Conservation (phyloP, 495 filamentous ascomycete genomes). For the Trichoderma virens region DNA sequence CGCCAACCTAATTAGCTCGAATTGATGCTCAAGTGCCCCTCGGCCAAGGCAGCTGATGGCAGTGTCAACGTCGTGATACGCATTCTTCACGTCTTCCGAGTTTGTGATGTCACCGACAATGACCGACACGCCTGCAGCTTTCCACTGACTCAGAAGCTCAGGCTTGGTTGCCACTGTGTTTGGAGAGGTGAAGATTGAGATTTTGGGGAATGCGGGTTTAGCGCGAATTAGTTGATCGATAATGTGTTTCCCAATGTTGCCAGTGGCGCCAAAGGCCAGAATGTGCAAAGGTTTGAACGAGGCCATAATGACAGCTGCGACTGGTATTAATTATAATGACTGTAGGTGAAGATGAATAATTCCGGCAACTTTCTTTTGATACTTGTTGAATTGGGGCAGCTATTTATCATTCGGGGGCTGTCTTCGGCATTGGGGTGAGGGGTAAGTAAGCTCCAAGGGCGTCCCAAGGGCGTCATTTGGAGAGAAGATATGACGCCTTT, state of each 20-base stretch:
- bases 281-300: constrained; percentile 22
- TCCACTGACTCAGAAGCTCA: constrained; percentile 38
- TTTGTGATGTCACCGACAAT: constrained; percentile 53
- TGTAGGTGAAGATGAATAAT: background rate
- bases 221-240: constrained; percentile 47
- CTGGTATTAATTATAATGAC: background rate
- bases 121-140: constrained; percentile 44
- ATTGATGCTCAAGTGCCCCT: constrained; percentile 47
- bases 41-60: constrained; percentile 59
- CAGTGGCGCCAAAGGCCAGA: constrained; percentile 64
- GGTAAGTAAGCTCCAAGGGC: too few relatives aligned
- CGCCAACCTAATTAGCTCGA: constrained; percentile 51
- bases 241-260: constrained; percentile 59
- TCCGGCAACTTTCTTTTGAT: too few relatives aligned
- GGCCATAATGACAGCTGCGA: background rate
- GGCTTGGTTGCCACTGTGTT: constrained; percentile 42
- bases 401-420: too few relatives aligned
- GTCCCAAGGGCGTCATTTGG: too few relatives aligned
- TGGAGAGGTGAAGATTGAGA: constrained; percentile 58
- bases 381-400: too few relatives aligned
- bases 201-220: constrained; percentile 39
- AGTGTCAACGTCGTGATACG: constrained; percentile 55
- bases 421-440: too few relatives aligned
- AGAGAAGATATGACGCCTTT: too few relatives aligned
- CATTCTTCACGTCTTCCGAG: constrained; percentile 42